phyloP scores from a whole-genome alignment of 768 basidiomycete genomes.

The Peribolospora baueri region DNA sequence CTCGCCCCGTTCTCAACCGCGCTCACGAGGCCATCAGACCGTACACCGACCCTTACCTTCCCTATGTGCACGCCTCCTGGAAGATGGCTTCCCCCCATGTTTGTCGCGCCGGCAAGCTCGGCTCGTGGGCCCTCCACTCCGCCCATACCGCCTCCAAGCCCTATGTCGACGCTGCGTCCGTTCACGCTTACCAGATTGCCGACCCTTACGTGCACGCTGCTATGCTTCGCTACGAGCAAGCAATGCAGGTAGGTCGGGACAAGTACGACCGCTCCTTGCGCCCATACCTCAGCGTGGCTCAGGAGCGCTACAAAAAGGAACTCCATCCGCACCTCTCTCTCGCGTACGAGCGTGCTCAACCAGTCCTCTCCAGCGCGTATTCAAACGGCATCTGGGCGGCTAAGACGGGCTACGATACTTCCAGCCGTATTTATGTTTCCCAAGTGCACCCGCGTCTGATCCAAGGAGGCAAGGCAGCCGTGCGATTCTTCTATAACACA shows the following conservation, averaged over 20 bases:
- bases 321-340: conserved; percentile 6
- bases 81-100: conserved; percentile 1
- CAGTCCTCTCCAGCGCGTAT: neutral
- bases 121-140: neutral
- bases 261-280: neutral
- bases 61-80: neutral
- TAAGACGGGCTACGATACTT: conserved; percentile 4
- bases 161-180: neutral
- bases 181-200: neutral
- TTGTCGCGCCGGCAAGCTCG: neutral
- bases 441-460: conserved; percentile 10
- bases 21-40: conserved; percentile 2
- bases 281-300: neutral
- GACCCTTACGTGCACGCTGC: neutral
- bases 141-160: conserved; percentile 1
- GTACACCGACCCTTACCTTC: conserved; percentile 6
- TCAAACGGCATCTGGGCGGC: conserved; percentile 8
- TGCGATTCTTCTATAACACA: conserved; percentile 2
- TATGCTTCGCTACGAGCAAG: neutral
- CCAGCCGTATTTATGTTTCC: conserved; percentile 6
- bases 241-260: conserved; percentile 2
- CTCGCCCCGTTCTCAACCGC: conserved; percentile 1
- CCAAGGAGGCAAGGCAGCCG: neutral
- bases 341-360: neutral
- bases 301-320: conserved; percentile 6